A percentile compares a stretch with the other conserved stretches of the same genome.
Conservation (phyloP, 208 protist genomes). For the Trypanosoma vivax region DNA sequence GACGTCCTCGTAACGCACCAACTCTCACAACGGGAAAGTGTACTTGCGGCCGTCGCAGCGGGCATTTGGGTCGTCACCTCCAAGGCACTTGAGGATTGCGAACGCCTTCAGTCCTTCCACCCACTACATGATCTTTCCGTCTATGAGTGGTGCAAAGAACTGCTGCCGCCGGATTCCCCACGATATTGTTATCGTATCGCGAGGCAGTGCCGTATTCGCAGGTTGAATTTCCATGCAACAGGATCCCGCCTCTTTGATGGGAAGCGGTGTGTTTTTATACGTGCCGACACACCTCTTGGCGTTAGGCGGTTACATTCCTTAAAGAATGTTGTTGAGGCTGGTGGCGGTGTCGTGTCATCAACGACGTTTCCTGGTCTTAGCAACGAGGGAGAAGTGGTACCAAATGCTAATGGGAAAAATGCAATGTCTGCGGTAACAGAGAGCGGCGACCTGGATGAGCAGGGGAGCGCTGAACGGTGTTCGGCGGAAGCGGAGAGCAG, state of each 20-base stretch:
- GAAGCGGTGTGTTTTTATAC: slow-evolving; percentile 19
- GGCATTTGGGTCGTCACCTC: slow-evolving; percentile 56
- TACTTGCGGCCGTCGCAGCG: slow-evolving; percentile 52
- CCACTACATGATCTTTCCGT: slow-evolving; percentile 21
- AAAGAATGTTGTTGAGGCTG: too few species aligned
- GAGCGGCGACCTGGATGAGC: too few species aligned
- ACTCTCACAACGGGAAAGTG: slow-evolving; percentile 50
- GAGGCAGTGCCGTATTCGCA: slow-evolving; percentile 22
- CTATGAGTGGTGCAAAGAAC: slow-evolving; percentile 36
- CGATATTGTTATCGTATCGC: slow-evolving; percentile 15
- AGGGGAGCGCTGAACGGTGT: too few species aligned
- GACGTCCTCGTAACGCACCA: slow-evolving; percentile 66
- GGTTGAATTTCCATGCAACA: slow-evolving; percentile 17
- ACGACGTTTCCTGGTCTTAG: too few species aligned
- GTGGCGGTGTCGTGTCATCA: too few species aligned
- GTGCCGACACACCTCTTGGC: slow-evolving; percentile 1
- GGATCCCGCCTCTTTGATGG: slow-evolving; percentile 20
- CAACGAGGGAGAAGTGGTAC: too few species aligned
- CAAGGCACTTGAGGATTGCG: slow-evolving; percentile 30
- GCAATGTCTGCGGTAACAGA: too few species aligned
- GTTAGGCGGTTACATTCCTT: too few species aligned
- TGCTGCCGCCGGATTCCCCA: slow-evolving; percentile 16
- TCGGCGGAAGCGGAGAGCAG: too few species aligned
- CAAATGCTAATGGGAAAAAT: too few species aligned
- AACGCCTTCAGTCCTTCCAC: slow-evolving; percentile 3